phyloP scores from a whole-genome alignment of 306 rosid species.

The Dalbergia oliveri region DNA sequence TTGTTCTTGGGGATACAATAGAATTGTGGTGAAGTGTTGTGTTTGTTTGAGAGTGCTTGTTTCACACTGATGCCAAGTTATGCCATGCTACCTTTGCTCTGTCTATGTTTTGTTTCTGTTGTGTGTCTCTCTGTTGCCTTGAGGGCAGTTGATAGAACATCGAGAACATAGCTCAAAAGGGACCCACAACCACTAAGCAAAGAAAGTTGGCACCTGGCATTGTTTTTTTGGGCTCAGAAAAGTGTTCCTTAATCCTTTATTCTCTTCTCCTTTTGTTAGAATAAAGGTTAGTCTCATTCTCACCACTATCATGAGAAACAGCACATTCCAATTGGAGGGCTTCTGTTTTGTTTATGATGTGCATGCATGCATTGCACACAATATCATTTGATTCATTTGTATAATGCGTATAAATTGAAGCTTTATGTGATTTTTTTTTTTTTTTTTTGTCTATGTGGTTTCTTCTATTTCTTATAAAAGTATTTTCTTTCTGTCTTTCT shows the following conservation, averaged over 20 bases:
- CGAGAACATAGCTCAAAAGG: constrained; percentile 10
- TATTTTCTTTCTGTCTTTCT: not conserved
- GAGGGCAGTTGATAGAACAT: constrained; percentile 34
- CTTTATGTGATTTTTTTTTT: not conserved
- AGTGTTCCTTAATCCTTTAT: no score
- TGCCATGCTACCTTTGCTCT: not conserved
- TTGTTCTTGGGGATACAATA: not conserved
- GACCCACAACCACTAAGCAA: constrained; percentile 27
- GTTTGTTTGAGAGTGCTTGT: constrained; percentile 29
- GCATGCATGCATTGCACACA: no score
- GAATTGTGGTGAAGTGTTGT: constrained; percentile 31
- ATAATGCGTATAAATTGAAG: no score
- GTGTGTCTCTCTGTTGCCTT: not conserved
- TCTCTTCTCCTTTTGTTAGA: no score
- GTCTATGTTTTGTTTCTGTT: not conserved
- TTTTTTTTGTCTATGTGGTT: not conserved
- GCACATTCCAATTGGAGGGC: not conserved
- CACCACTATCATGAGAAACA: not conserved
- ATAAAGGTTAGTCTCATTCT: no score
- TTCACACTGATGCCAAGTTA: not conserved
- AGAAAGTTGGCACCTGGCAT: no score
- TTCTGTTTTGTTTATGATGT: not conserved
- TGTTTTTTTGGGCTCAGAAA: no score
- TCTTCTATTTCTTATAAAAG: not conserved
- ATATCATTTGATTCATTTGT: no score